A percentile compares a stretch with the other conserved stretches of the same genome.
Evolutionary conservation across 129 eudicot species (phyloP).

Genomic region (Lonicera japonica): DNA sequence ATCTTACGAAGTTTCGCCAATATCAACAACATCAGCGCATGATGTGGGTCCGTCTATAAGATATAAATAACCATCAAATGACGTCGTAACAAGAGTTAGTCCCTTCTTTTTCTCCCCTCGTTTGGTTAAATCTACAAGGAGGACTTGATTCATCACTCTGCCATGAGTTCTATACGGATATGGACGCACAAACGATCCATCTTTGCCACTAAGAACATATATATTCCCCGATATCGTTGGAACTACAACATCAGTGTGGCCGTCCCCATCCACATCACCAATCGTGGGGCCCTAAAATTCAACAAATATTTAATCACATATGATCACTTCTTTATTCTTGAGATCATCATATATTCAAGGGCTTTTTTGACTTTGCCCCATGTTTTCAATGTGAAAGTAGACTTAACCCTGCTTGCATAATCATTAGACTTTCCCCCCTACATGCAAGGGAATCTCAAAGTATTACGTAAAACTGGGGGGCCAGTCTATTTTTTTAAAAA

Average conservation of each 20-base stretch:
- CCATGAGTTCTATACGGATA: constrained; percentile 99
- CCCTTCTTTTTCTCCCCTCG: constrained; percentile 93
- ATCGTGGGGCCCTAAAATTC: constrained; percentile 61
- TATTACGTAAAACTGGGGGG: no score
- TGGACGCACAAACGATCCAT: constrained; percentile 77
- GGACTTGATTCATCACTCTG: constrained; percentile 90
- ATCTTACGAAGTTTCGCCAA: constrained; percentile 98
- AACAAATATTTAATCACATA: not conserved
- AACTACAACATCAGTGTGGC: constrained; percentile 91
- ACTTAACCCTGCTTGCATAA: no score
- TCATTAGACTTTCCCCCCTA: no score
- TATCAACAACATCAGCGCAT: constrained; percentile 98
- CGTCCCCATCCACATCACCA: constrained; percentile 99
- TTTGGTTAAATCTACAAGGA: constrained; percentile 80
- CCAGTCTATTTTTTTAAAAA: no score
- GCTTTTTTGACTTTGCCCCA: no score
- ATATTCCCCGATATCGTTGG: constrained; percentile 94
- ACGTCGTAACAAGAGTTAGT: constrained; percentile 75
- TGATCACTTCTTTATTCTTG: not conserved
- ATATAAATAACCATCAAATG: constrained; percentile 95
- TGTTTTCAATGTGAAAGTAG: no score
- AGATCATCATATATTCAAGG: no score
- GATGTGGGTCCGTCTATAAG: constrained; percentile 96
- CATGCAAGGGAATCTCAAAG: no score
- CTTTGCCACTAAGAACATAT: constrained; percentile 85